phyloP scores from a whole-genome alignment of 2,329 filamentous ascomycete species.

The Orbilia javanica region DNA sequence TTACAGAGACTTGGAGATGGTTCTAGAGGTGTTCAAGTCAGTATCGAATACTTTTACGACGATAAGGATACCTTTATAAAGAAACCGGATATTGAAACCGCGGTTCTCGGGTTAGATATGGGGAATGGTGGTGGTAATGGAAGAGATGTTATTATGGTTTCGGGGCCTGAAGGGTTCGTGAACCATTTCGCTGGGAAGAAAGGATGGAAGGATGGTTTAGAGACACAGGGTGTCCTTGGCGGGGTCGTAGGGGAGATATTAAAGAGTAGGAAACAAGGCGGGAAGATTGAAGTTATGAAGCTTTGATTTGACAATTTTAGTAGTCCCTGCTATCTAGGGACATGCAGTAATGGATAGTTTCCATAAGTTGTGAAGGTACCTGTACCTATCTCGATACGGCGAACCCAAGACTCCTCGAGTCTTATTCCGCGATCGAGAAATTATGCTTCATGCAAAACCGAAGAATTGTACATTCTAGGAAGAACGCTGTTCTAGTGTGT shows the following conservation, averaged over 20 bases:
- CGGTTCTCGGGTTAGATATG: slow-evolving; percentile 68
- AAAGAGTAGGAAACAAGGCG: slow-evolving; percentile 64
- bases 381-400: background rate
- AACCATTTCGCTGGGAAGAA: slow-evolving; percentile 83
- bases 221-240: slow-evolving; percentile 79
- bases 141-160: slow-evolving; percentile 81
- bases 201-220: slow-evolving; percentile 76
- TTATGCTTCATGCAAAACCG: background rate
- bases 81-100: slow-evolving; percentile 77
- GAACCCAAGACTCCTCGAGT: background rate
- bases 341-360: background rate
- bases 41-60: slow-evolving; percentile 68
- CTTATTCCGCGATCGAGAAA: background rate
- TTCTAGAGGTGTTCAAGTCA: slow-evolving; percentile 72
- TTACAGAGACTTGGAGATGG: slow-evolving; percentile 74
- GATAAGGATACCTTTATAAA: slow-evolving; percentile 74
- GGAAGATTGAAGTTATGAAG: slow-evolving; percentile 48
- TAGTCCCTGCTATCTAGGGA: slow-evolving; percentile 40
- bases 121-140: slow-evolving; percentile 64
- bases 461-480: background rate
- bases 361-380: background rate
- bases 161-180: slow-evolving; percentile 91
- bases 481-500: background rate
- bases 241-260: slow-evolving; percentile 76
- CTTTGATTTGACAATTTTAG: too few species aligned